phyloP scores from a whole-genome alignment of 2,329 filamentous ascomycete species.

The Cercospora sp. region DNA sequence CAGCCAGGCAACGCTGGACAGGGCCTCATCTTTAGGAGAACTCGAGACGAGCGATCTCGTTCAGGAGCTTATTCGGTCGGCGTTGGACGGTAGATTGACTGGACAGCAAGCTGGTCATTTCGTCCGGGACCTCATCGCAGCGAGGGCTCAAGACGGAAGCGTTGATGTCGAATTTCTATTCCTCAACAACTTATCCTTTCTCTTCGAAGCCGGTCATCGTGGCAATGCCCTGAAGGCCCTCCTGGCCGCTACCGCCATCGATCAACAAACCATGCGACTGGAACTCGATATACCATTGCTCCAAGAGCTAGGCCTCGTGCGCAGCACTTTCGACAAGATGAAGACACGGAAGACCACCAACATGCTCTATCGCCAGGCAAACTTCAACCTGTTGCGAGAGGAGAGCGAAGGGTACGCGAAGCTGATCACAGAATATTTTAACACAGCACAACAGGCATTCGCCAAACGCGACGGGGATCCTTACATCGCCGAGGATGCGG shows the following conservation, averaged over 20 bases:
- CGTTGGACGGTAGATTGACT: slow-evolving; percentile 67
- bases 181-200: slow-evolving; percentile 77
- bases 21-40: slow-evolving; percentile 65
- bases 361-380: slow-evolving; percentile 88
- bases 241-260: slow-evolving; percentile 70
- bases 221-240: slow-evolving; percentile 63
- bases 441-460: slow-evolving; percentile 63
- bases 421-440: slow-evolving; percentile 91
- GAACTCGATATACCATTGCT: slow-evolving; percentile 79
- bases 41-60: slow-evolving; percentile 70
- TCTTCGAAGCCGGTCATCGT: slow-evolving; percentile 69
- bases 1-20: slow-evolving; percentile 65
- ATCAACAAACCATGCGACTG: slow-evolving; percentile 70
- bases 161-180: slow-evolving; percentile 62
- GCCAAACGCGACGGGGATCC: slow-evolving; percentile 70
- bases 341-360: slow-evolving; percentile 90
- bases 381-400: slow-evolving; percentile 92
- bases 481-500: slow-evolving; percentile 77
- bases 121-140: slow-evolving; percentile 71
- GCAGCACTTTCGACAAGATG: slow-evolving; percentile 79
- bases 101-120: slow-evolving; percentile 68
- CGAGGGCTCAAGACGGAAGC: slow-evolving; percentile 49
- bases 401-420: slow-evolving; percentile 98
- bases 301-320: slow-evolving; percentile 73
- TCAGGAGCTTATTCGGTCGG: slow-evolving; percentile 79